A percentile compares a stretch with the other conserved stretches of the same genome.
These are phyloP conservation scores for Eimeria acervulina DNA, from an alignment of 169 alveolate species.

Conservation along the genomic window DNA sequence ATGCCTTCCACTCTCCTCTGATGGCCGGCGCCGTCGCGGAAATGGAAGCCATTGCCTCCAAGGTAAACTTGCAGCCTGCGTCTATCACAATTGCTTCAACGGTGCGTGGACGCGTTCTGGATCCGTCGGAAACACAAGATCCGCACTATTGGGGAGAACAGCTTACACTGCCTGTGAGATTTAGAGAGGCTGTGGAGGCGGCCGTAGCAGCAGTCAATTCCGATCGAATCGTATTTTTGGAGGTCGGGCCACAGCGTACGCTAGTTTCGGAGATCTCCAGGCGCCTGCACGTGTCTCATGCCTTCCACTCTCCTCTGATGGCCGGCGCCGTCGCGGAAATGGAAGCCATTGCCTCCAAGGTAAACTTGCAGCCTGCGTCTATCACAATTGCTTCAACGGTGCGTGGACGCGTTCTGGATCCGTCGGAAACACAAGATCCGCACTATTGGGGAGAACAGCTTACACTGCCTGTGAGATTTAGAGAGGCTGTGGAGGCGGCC, in stretches of 20 bases:
- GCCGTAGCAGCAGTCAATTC: background rate
- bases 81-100: slow-evolving; percentile 18
- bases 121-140: slow-evolving; percentile 4
- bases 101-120: slow-evolving; percentile 42
- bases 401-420: slow-evolving; percentile 18
- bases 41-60: slow-evolving; percentile 10
- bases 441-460: slow-evolving; percentile 86
- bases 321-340: slow-evolving; percentile 72
- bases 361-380: slow-evolving; percentile 20
- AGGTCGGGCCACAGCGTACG: slow-evolving; percentile 82
- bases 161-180: slow-evolving; percentile 84
- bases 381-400: slow-evolving; percentile 50
- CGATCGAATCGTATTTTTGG: slow-evolving; percentile 47
- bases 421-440: slow-evolving; percentile 24
- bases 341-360: slow-evolving; percentile 14
- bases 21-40: slow-evolving; percentile 77
- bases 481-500: slow-evolving; percentile 80
- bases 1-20: slow-evolving; percentile 77
- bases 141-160: slow-evolving; percentile 86
- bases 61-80: slow-evolving; percentile 43
- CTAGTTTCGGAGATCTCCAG: slow-evolving; percentile 62
- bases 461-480: slow-evolving; percentile 84
- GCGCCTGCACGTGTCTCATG: slow-evolving; percentile 76
- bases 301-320: slow-evolving; percentile 77
- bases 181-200: slow-evolving; percentile 81